These are phyloP conservation scores for Globisporangium splendens DNA, from an alignment of 352 stramenopile species.

Conservation along the genomic window DNA sequence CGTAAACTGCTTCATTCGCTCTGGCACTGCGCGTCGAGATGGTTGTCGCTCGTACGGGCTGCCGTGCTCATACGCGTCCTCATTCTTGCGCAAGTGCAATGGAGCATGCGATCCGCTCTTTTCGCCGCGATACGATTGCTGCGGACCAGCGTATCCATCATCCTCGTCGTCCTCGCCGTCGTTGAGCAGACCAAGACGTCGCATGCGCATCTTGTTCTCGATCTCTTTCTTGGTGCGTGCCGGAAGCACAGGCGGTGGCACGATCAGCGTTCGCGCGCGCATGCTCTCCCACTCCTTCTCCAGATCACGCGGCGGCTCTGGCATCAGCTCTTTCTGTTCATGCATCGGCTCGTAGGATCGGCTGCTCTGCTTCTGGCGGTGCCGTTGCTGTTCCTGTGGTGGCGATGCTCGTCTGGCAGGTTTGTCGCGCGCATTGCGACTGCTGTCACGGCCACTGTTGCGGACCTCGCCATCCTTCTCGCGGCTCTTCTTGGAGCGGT, in stretches of 20 bases:
- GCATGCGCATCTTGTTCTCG: constrained; percentile 61
- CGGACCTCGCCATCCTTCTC: constrained; percentile 30
- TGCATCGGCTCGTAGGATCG: not conserved
- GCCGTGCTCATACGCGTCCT: constrained; percentile 16
- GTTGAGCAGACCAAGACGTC: constrained; percentile 42
- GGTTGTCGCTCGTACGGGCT: constrained; percentile 17
- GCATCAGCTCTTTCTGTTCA: not conserved
- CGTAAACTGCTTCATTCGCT: constrained; percentile 71
- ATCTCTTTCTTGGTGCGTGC: constrained; percentile 39
- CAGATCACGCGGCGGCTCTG: constrained; percentile 14
- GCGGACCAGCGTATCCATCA: constrained; percentile 15
- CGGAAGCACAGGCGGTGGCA: constrained; percentile 36
- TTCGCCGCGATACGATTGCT: constrained; percentile 5
- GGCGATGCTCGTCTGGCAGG: constrained; percentile 15
- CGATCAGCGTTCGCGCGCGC: constrained; percentile 28
- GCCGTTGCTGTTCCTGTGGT: constrained; percentile 12
- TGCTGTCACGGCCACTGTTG: constrained; percentile 1
- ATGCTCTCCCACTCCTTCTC: constrained; percentile 45
- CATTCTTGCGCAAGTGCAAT: constrained; percentile 18
- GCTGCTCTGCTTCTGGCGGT: not conserved
- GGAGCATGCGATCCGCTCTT: constrained; percentile 7
- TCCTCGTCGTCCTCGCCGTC: constrained; percentile 39
- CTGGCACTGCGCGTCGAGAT: constrained; percentile 32
- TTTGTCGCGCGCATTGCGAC: constrained; percentile 3
- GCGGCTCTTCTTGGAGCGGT: constrained; percentile 49